Base-by-base conservation (phyloP, 768 basidiomycete species). In the Lepiota venenata region DNA sequence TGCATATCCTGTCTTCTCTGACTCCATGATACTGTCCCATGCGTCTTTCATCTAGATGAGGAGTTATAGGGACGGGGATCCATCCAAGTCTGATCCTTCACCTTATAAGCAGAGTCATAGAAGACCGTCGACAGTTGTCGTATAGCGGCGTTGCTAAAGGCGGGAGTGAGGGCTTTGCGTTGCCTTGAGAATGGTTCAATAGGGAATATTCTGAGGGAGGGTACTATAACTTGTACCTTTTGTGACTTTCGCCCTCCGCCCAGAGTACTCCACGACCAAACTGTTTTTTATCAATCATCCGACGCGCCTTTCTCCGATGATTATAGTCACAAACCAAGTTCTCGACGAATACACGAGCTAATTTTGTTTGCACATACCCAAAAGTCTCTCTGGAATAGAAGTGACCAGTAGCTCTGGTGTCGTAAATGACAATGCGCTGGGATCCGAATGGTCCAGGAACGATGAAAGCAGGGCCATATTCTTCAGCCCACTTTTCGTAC, bases 81-180 rank as follows among this genome's bases (percentile, higher is more conserved):
- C 8, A 32, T 32, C 21, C 59, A 29, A 27, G 42, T 58, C 18
- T 52, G 16, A 15, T 40, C 10, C 7, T 14, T 16, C 15, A 77
- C 81, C 73, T 80, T 79, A 60, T 82, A 76, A 1, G 73, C 71
- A 0, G 77, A 74, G 55, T 82, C 79, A 50, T 72, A 78, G 63
- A 82, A 82, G 2, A 81, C 71, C 1, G 69, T 60, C 0, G 73
- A 76, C 7, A 81, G 61, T 25, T 64, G 71, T 15, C 79, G 73
- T 41, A 83, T 77, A 0, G 77, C 74, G 1, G 76, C 71, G 57
- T 75, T 79, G 61, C 74, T 80, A 61, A 83, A 83, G 0, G 79
- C 79, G 1, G 80, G 78, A 0, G 76, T 73, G 8, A 81, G 61
- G 0, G 77, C 72, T 56, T 78, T 80, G 29, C 81, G 69, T 57